Conservation (phyloP, 176 grass and related monocot genomes). For the Canna indica region DNA sequence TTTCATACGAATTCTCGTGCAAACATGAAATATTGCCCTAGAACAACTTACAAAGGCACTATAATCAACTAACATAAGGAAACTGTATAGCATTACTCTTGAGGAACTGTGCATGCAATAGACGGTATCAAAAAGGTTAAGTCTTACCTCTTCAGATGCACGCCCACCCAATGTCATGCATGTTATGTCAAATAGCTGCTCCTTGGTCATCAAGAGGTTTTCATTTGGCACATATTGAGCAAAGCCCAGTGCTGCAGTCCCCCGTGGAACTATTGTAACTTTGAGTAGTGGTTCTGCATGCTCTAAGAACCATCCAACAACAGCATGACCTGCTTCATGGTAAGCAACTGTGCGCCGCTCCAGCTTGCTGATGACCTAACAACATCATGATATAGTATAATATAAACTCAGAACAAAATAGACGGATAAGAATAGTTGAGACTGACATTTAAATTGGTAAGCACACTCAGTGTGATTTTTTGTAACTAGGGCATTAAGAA, state of each 20-base stretch:
- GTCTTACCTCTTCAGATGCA: conserved; percentile 75
- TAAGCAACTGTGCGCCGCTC: conserved; percentile 69
- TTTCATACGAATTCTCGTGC: no score
- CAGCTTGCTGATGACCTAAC: conserved; percentile 84
- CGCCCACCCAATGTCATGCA: conserved; percentile 91
- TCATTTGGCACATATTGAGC: conserved; percentile 85
- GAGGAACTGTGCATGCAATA: background rate
- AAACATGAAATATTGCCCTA: no score
- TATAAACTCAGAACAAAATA: conserved; percentile 4
- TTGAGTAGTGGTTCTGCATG: conserved; percentile 84
- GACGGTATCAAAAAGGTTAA: background rate
- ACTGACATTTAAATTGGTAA: no score
- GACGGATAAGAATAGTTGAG: background rate
- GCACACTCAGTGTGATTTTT: no score
- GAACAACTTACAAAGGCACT: no score
- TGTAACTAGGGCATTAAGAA: no score
- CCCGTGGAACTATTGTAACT: conserved; percentile 89
- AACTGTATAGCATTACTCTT: no score
- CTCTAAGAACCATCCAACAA: conserved; percentile 92
- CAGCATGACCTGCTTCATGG: conserved; percentile 77
- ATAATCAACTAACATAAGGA: no score
- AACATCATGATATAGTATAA: conserved; percentile 14
- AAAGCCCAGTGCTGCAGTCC: conserved; percentile 76
- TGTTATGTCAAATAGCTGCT: conserved; percentile 84
- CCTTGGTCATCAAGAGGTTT: conserved; percentile 89